phyloP scores from a whole-genome alignment of 441 rosid genomes.

The Biscutella laevigata region DNA sequence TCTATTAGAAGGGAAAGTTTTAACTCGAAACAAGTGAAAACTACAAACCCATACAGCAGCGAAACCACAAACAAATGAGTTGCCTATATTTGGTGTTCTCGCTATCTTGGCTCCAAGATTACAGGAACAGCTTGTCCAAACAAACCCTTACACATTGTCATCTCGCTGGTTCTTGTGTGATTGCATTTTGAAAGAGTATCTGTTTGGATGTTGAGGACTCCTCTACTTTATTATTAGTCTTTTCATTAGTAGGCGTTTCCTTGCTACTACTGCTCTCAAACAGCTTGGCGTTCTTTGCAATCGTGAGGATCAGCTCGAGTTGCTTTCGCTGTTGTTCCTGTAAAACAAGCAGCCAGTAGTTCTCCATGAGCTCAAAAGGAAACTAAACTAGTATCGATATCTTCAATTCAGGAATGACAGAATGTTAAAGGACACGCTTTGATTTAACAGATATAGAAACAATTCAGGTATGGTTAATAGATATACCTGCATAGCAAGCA shows the following conservation, averaged over 20 bases:
- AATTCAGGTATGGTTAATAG: background rate
- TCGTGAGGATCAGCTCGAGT: constrained; percentile 70
- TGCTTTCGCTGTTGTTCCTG: constrained; percentile 91
- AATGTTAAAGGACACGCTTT: background rate
- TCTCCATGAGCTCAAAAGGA: constrained; percentile 5
- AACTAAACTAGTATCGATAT: background rate
- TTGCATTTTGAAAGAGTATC: constrained; percentile 16
- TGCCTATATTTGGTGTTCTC: background rate
- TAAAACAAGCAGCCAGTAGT: constrained; percentile 21
- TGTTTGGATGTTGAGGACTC: constrained; percentile 20
- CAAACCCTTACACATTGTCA: background rate
- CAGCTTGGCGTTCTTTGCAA: constrained; percentile 57
- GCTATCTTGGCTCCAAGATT: constrained; percentile 2
- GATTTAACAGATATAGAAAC: background rate
- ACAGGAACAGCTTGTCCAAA: background rate
- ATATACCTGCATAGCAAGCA: constrained; percentile 88
- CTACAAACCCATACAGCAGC: constrained; percentile 17
- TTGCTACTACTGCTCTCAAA: constrained; percentile 37
- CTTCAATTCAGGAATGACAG: background rate
- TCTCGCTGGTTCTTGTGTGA: constrained; percentile 1
- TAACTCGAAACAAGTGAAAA: constrained; percentile 1
- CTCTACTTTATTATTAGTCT: constrained; percentile 21
- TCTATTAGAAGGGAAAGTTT: background rate
- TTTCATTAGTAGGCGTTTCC: constrained; percentile 24
- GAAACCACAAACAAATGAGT: background rate